Percentiles rank a stretch among this genome's conserved stretches.
Evolutionary conservation across 2,329 filamentous ascomycete genomes (phyloP).

Genomic region (Huntiella abstrusa): DNA sequence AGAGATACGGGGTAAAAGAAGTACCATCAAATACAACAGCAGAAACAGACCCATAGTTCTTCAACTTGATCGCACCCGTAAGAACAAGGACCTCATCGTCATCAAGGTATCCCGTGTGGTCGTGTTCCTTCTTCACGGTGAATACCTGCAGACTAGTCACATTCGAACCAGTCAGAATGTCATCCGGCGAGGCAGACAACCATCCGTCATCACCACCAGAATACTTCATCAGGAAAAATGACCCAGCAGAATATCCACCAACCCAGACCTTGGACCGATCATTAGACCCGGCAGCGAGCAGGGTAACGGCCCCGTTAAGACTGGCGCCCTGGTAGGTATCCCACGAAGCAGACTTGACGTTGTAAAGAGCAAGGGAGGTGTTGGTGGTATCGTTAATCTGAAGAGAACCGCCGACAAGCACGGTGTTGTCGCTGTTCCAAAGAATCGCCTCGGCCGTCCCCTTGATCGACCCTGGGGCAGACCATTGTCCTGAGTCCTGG

Average conservation of each 20-base stretch:
- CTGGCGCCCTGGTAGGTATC: conserved; percentile 36
- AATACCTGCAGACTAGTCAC: conserved; percentile 74
- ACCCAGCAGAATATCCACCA: conserved; percentile 50
- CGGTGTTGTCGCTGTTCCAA: conserved; percentile 53
- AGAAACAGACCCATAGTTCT: conserved; percentile 61
- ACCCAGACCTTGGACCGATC: conserved; percentile 65
- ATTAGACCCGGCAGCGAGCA: conserved; percentile 53
- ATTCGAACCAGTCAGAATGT: conserved; percentile 44
- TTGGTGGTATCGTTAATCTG: conserved; percentile 41
- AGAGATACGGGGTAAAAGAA: conserved; percentile 55
- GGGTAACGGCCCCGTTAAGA: conserved; percentile 64
- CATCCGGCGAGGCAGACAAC: conserved; percentile 34
- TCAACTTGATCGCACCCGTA: conserved; percentile 63
- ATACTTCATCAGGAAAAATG: conserved; percentile 65
- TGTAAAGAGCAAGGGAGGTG: conserved; percentile 54
- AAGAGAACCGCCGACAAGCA: conserved; percentile 65
- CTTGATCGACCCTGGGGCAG: conserved; percentile 50
- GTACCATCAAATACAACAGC: conserved; percentile 79
- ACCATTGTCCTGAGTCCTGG: conserved; percentile 55
- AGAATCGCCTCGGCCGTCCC: conserved; percentile 54
- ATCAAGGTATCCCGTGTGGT: conserved; percentile 41
- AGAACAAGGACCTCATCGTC: conserved; percentile 57
- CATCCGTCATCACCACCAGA: conserved; percentile 45
- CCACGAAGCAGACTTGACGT: conserved; percentile 50
- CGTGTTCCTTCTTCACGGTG: conserved; percentile 49